These are phyloP conservation scores for Rubroboletus pulcherrimus DNA, from an alignment of 768 basidiomycete species.

Conservation along the genomic window DNA sequence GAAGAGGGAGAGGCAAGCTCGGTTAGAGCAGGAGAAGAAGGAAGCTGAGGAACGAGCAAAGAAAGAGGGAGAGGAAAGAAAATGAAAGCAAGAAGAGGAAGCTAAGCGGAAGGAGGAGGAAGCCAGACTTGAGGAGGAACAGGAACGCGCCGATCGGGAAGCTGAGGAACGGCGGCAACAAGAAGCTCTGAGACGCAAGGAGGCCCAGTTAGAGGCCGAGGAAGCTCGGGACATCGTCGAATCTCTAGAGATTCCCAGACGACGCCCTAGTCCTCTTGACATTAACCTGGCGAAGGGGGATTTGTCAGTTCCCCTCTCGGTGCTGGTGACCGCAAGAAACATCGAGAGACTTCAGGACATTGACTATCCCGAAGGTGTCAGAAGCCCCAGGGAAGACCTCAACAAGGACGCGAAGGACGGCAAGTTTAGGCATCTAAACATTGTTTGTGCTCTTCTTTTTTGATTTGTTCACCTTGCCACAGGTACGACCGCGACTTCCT, in stretches of 20 bases:
- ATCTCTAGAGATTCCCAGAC: slow-evolving; percentile 37
- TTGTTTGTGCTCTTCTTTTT: neutral
- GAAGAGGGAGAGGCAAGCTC: slow-evolving; percentile 44
- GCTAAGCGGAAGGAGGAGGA: slow-evolving; percentile 36
- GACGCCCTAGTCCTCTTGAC: slow-evolving; percentile 72
- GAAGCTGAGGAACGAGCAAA: slow-evolving; percentile 36
- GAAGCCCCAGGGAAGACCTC: slow-evolving; percentile 79
- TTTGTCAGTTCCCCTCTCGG: slow-evolving; percentile 39
- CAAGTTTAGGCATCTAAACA: slow-evolving; percentile 70
- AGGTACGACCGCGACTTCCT: slow-evolving; percentile 98
- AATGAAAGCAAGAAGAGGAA: slow-evolving; percentile 42
- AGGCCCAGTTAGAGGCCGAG: slow-evolving; percentile 34
- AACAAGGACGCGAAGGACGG: slow-evolving; percentile 81
- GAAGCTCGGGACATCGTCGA: slow-evolving; percentile 32
- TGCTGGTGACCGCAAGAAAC: slow-evolving; percentile 75
- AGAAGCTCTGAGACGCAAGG: slow-evolving; percentile 20
- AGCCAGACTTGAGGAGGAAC: slow-evolving; percentile 33
- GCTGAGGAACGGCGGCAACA: slow-evolving; percentile 31
- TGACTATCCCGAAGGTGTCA: slow-evolving; percentile 78
- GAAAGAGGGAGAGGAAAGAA: slow-evolving; percentile 35
- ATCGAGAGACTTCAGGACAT: slow-evolving; percentile 80
- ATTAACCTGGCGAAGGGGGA: slow-evolving; percentile 51
- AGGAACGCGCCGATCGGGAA: slow-evolving; percentile 38
- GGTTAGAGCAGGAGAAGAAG: slow-evolving; percentile 37
- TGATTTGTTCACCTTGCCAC: slow-evolving; percentile 7